Evolutionary conservation across 2,329 filamentous ascomycete species (phyloP).

Genomic region (Aspergillus fischeri): DNA sequence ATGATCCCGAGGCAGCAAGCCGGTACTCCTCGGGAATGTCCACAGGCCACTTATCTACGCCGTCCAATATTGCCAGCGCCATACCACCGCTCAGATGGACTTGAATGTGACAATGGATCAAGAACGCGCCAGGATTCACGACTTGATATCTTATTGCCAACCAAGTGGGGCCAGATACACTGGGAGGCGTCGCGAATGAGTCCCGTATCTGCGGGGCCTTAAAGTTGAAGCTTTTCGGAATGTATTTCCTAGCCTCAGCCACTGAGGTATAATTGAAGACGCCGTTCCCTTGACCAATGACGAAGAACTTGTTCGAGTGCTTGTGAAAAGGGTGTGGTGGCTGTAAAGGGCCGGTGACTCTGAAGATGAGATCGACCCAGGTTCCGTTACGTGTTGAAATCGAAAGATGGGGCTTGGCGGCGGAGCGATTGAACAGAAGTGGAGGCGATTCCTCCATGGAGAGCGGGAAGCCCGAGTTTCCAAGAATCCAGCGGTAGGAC

Average conservation of each 20-base stretch:
- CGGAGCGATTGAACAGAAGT: slow-evolving; percentile 45
- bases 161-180: slow-evolving; percentile 38
- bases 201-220: slow-evolving; percentile 54
- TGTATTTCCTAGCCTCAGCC: slow-evolving; percentile 47
- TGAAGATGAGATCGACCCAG: slow-evolving; percentile 57
- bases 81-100: slow-evolving; percentile 54
- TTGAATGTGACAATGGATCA: slow-evolving; percentile 56
- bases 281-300: slow-evolving; percentile 51
- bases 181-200: slow-evolving; percentile 39
- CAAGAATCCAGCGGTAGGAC: slow-evolving; percentile 52
- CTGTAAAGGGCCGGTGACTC: slow-evolving; percentile 43
- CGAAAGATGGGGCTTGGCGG: slow-evolving; percentile 43
- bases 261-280: slow-evolving; percentile 52
- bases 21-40: slow-evolving; percentile 23
- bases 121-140: slow-evolving; percentile 51
- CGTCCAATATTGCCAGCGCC: slow-evolving; percentile 49
- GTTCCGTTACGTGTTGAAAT: slow-evolving; percentile 45
- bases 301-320: slow-evolving; percentile 58
- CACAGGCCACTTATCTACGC: slow-evolving; percentile 31
- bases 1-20: background rate
- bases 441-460: slow-evolving; percentile 39
- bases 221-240: slow-evolving; percentile 55
- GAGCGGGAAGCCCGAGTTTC: slow-evolving; percentile 38
- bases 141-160: slow-evolving; percentile 52
- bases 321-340: slow-evolving; percentile 62